Evolutionary conservation across 1,284 basidiomycete species (phyloP).

Genomic region (Ceratorhiza oryzae-sativae): DNA sequence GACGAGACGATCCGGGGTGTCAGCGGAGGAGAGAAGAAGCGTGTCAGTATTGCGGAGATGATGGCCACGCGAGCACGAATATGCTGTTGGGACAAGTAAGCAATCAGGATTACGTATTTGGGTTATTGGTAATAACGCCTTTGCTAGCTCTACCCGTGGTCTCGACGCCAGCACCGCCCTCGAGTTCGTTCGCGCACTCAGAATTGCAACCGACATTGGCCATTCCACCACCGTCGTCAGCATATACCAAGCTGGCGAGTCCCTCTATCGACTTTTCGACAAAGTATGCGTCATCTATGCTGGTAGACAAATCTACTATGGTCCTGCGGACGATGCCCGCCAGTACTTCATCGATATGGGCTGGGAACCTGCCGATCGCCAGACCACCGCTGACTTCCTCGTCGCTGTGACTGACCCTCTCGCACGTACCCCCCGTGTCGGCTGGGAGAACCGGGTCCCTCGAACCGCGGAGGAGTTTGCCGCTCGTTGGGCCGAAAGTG

Average conservation of each 20-base stretch:
- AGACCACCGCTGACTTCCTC: slow-evolving; percentile 77
- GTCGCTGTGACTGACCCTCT: slow-evolving; percentile 64
- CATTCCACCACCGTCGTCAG: slow-evolving; percentile 53
- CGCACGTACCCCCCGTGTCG: slow-evolving; percentile 62
- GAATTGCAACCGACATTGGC: slow-evolving; percentile 30
- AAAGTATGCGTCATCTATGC: slow-evolving; percentile 59
- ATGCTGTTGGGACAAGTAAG: slow-evolving; percentile 75
- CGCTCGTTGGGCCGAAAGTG: slow-evolving; percentile 57
- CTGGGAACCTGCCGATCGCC: slow-evolving; percentile 73
- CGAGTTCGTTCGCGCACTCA: slow-evolving; percentile 48
- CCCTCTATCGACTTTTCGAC: slow-evolving; percentile 51
- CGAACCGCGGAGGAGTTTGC: slow-evolving; percentile 69
- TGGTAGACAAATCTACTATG: slow-evolving; percentile 60
- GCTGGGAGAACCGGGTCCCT: slow-evolving; percentile 60
- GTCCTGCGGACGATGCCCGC: slow-evolving; percentile 53
- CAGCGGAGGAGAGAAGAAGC: slow-evolving; percentile 82
- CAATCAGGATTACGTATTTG: slow-evolving; percentile 54
- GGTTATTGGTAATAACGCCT: slow-evolving; percentile 49
- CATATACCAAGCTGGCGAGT: slow-evolving; percentile 57
- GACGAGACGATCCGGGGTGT: slow-evolving; percentile 78
- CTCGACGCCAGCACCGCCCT: slow-evolving; percentile 56
- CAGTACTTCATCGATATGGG: slow-evolving; percentile 65
- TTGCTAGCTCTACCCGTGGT: slow-evolving; percentile 54
- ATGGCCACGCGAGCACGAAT: slow-evolving; percentile 62
- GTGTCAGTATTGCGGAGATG: slow-evolving; percentile 78